These are phyloP conservation scores for Candida oleophila DNA, from an alignment of 805 yeast species.

Conservation along the genomic window DNA sequence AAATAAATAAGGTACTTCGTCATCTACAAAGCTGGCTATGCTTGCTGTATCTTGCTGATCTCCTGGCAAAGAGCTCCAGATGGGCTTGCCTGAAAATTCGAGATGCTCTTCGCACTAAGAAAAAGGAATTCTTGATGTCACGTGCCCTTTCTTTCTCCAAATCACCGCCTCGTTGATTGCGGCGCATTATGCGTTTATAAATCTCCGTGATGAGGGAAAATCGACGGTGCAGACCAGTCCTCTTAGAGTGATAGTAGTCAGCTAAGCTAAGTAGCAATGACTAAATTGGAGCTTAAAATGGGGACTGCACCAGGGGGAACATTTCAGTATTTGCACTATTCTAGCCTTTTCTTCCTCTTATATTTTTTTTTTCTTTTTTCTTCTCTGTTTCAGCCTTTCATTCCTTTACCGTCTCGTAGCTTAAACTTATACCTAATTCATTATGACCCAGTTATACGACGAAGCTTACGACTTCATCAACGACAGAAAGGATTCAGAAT, in stretches of 20 bases:
- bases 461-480: conserved; percentile 21
- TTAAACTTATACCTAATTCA: background rate
- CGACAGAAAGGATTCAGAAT: conserved; percentile 1
- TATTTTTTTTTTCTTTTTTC: background rate
- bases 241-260: no score
- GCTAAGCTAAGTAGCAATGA: no score
- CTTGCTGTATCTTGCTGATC: no score
- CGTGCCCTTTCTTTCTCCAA: no score
- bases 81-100: background rate
- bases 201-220: conserved; percentile 5
- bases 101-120: background rate
- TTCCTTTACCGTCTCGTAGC: no score
- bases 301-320: no score
- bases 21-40: conserved; percentile 21
- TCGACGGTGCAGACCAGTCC: background rate
- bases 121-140: no score
- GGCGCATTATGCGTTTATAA: conserved; percentile 6
- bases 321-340: no score
- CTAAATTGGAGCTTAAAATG: no score
- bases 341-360: no score
- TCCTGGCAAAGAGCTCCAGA: no score
- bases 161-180: background rate
- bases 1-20: conserved; percentile 72
- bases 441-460: conserved; percentile 15
- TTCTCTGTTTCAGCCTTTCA: no score